Conservation (phyloP, 2,329 filamentous ascomycete species). For the Mariannaea elegans region DNA sequence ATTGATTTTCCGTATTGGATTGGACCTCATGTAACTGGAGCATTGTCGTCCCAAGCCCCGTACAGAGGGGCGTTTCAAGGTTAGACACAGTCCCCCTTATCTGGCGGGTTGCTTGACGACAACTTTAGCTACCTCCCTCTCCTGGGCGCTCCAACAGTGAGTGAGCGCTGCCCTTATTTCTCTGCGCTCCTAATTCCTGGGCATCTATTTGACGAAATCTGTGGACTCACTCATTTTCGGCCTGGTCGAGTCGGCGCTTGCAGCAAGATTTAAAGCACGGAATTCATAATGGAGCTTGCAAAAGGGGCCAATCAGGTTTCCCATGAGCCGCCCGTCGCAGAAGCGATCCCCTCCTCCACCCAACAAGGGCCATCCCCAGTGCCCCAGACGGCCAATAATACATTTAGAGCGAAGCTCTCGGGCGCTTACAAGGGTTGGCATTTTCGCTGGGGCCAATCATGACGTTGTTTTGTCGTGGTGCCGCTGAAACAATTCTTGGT, state of each 20-base stretch:
- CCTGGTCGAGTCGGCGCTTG: constrained; percentile 19
- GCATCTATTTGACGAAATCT: not conserved
- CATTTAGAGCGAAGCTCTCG: constrained; percentile 31
- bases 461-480: constrained; percentile 7
- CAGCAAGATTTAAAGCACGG: constrained; percentile 2
- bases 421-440: constrained; percentile 39
- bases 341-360: not conserved
- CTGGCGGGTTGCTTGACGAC: too few species aligned
- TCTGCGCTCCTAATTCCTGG: constrained; percentile 1
- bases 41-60: too few species aligned
- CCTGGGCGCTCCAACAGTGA: too few species aligned
- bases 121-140: too few species aligned
- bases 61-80: too few species aligned
- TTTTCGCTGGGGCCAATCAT: constrained; percentile 34
- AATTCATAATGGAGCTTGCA: not conserved
- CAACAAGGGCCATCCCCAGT: constrained; percentile 21
- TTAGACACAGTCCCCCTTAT: too few species aligned
- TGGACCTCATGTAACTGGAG: too few species aligned
- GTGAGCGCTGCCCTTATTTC: too few species aligned
- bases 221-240: constrained; percentile 15
- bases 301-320: constrained; percentile 3
- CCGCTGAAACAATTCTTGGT: constrained; percentile 18
- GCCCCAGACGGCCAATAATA: constrained; percentile 5
- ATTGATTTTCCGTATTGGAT: too few species aligned
- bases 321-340: constrained; percentile 14